Evolutionary conservation across 805 yeast species (phyloP).

Genomic region (Ogataea methanolica): DNA sequence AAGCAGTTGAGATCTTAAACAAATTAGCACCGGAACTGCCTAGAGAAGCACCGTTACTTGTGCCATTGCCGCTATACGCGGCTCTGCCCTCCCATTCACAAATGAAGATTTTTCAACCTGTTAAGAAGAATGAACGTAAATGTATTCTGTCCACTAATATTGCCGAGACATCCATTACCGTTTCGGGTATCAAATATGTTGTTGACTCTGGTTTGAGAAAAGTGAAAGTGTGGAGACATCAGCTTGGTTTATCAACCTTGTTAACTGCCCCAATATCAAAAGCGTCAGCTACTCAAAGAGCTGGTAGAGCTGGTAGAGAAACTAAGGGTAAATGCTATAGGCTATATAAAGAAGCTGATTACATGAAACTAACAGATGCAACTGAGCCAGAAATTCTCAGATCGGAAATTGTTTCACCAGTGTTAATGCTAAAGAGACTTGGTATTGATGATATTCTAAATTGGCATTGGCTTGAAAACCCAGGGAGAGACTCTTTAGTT

Average conservation of each 20-base stretch:
- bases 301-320: conserved; percentile 99
- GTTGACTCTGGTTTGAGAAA: conserved; percentile 90
- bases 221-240: conserved; percentile 93
- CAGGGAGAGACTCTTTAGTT: conserved; percentile 71
- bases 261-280: conserved; percentile 89
- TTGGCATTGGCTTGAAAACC: conserved; percentile 93
- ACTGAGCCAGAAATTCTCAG: conserved; percentile 93
- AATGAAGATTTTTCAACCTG: conserved; percentile 66
- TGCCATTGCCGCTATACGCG: conserved; percentile 86
- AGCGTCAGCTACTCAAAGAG: conserved; percentile 91
- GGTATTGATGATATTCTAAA: conserved; percentile 78
- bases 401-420: conserved; percentile 79
- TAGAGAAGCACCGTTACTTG: conserved; percentile 66
- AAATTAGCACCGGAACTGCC: conserved; percentile 63
- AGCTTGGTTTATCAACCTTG: conserved; percentile 85
- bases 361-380: conserved; percentile 56
- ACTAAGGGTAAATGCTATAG: conserved; percentile 85
- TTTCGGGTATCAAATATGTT: conserved; percentile 89
- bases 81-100: conserved; percentile 87
- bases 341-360: conserved; percentile 73
- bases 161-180: conserved; percentile 97
- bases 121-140: conserved; percentile 68
- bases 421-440: conserved; percentile 75
- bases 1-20: conserved; percentile 59
- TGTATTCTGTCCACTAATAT: conserved; percentile 90